Conservation (phyloP, 768 basidiomycete species). For the Suillus subaureus region DNA sequence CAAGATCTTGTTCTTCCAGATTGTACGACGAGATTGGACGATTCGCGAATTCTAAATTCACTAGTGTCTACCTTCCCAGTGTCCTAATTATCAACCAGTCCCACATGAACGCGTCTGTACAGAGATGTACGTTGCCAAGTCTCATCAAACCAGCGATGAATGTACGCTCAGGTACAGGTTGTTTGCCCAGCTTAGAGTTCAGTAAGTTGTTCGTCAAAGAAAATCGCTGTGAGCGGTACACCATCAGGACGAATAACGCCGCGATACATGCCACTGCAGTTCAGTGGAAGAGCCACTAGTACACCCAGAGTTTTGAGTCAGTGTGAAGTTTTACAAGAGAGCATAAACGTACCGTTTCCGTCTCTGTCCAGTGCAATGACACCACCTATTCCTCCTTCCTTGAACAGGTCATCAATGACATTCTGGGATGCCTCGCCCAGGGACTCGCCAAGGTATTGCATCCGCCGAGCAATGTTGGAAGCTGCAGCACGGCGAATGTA, state of each 20-base stretch:
- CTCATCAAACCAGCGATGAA: background rate
- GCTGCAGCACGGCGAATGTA: slow-evolving; percentile 75
- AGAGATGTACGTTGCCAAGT: background rate
- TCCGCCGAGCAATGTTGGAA: slow-evolving; percentile 64
- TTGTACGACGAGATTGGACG: background rate
- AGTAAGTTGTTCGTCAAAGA: slow-evolving; percentile 61
- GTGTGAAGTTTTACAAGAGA: background rate
- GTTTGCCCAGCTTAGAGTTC: slow-evolving; percentile 11
- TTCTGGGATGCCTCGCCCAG: slow-evolving; percentile 54
- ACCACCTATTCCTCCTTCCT: slow-evolving; percentile 69
- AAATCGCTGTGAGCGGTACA: slow-evolving; percentile 73
- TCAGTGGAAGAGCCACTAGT: slow-evolving; percentile 71
- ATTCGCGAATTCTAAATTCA: background rate
- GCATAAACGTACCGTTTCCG: slow-evolving; percentile 59
- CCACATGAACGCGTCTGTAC: background rate
- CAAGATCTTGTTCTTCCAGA: background rate
- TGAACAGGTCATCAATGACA: slow-evolving; percentile 59
- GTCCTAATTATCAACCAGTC: background rate
- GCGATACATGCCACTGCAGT: slow-evolving; percentile 82
- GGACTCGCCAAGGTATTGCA: slow-evolving; percentile 61
- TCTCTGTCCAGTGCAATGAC: slow-evolving; percentile 70
- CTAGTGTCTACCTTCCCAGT: background rate
- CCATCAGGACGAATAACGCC: slow-evolving; percentile 74
- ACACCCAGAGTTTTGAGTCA: background rate
- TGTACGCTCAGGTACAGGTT: background rate